These are phyloP conservation scores for Penicillium tannophilum DNA, from an alignment of 495 filamentous ascomycete species.

Conservation along the genomic window DNA sequence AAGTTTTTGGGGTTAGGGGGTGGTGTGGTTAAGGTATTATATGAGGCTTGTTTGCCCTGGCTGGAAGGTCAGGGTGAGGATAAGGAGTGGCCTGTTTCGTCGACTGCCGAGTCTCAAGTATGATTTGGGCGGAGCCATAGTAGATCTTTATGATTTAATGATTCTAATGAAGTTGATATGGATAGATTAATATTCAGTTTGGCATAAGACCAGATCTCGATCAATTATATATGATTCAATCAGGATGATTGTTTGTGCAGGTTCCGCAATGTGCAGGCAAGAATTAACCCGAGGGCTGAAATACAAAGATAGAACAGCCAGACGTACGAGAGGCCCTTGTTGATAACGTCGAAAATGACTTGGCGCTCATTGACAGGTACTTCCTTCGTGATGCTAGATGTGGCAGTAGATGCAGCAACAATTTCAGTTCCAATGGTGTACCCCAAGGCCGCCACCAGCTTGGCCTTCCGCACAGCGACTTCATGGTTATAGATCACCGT, in stretches of 20 bases:
- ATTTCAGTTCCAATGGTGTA: conserved; percentile 2
- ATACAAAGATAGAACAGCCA: conserved; percentile 9
- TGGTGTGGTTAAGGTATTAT: conserved; percentile 26
- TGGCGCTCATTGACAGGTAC: background rate
- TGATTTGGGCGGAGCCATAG: background rate
- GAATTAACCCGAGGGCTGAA: background rate
- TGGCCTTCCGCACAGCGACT: conserved; percentile 1
- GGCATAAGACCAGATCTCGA: background rate
- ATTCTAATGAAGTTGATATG: no score
- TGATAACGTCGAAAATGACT: conserved; percentile 7
- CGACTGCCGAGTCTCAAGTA: background rate
- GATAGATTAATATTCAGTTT: background rate
- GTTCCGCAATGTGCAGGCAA: conserved; percentile 9
- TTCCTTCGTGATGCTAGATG: background rate
- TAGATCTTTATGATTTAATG: no score
- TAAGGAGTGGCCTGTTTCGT: conserved; percentile 27
- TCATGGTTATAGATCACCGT: conserved; percentile 34
- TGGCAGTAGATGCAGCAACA: conserved; percentile 7
- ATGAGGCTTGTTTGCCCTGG: conserved; percentile 34
- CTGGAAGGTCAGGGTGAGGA: conserved; percentile 36
- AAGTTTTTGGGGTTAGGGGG: conserved; percentile 21
- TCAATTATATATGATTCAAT: background rate
- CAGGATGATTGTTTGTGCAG: conserved; percentile 16
- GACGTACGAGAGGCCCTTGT: conserved; percentile 8
- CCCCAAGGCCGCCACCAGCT: background rate